A percentile compares a stretch with the other conserved stretches of the same genome.
phyloP scores from a whole-genome alignment of 1,139 yeast species.

The Taphrina deformans region DNA sequence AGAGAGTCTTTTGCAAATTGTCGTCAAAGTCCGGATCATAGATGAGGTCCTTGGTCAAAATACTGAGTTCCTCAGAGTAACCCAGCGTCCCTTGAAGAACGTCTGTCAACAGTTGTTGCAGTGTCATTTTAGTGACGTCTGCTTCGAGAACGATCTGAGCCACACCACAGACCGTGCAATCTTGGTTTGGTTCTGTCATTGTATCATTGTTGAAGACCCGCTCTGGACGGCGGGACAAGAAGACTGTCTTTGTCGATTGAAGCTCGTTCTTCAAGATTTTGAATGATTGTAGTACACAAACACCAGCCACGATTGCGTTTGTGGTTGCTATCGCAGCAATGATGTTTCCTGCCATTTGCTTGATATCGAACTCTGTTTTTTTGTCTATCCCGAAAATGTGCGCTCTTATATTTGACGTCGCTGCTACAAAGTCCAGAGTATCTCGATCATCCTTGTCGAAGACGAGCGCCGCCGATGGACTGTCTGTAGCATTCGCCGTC shows the following conservation, averaged over 20 bases:
- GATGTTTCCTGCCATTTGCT: conserved; percentile 94
- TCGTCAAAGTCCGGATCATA: conserved; percentile 91
- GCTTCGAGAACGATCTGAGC: conserved; percentile 55
- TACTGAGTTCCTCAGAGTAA: conserved; percentile 66
- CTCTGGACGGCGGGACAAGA: conserved; percentile 65
- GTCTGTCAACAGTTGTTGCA: conserved; percentile 51
- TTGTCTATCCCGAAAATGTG: conserved; percentile 67
- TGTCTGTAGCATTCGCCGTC: conserved; percentile 43
- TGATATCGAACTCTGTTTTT: conserved; percentile 81
- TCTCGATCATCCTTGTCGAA: conserved; percentile 96
- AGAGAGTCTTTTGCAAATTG: conserved; percentile 55
- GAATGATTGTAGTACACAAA: conserved; percentile 71
- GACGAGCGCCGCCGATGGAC: conserved; percentile 48
- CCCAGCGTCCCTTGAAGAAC: conserved; percentile 53
- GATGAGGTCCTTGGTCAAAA: conserved; percentile 64
- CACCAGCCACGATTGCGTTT: conserved; percentile 91
- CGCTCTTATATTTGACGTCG: conserved; percentile 84
- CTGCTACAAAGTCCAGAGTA: conserved; percentile 80
- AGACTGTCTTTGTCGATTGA: conserved; percentile 47
- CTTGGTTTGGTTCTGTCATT: conserved; percentile 61
- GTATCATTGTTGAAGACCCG: conserved; percentile 67
- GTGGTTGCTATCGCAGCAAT: conserved; percentile 99
- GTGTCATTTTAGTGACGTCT: conserved; percentile 46
- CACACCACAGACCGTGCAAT: conserved; percentile 73
- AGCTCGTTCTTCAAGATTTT: conserved; percentile 50